Conservation (phyloP, 805 yeast genomes). For the Cyberlindnera veronae region DNA sequence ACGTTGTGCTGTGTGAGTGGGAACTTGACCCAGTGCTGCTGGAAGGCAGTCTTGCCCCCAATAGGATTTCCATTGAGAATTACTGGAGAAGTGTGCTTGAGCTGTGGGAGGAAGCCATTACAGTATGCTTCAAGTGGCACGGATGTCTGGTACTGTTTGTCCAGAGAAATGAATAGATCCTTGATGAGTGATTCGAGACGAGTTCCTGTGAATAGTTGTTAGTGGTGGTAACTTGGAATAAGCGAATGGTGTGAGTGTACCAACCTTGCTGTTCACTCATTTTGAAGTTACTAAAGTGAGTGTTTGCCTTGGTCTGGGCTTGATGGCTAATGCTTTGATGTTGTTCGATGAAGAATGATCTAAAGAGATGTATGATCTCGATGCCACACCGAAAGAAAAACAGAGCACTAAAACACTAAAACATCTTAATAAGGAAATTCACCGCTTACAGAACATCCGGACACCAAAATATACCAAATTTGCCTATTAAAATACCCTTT, state of each 20-base stretch:
- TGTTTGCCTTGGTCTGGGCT: slow-evolving; percentile 16
- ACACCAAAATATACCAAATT: slow-evolving; percentile 2
- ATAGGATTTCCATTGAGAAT: slow-evolving; percentile 59
- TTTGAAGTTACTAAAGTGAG: neutral
- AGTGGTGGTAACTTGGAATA: too few species aligned
- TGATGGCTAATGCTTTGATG: too few species aligned
- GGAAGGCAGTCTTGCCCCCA: slow-evolving; percentile 48
- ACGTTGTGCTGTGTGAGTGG: slow-evolving; percentile 61
- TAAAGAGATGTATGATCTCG: neutral
- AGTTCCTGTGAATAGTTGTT: slow-evolving; percentile 7
- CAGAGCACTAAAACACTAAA: neutral
- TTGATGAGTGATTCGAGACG: slow-evolving; percentile 23
- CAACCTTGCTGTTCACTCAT: too few species aligned
- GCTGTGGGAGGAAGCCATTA: slow-evolving; percentile 37
- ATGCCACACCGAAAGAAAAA: neutral
- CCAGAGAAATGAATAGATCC: slow-evolving; percentile 25
- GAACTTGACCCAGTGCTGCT: slow-evolving; percentile 52
- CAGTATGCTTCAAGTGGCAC: slow-evolving; percentile 21
- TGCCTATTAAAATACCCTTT: too few species aligned
- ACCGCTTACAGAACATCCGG: neutral
- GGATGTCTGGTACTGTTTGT: slow-evolving; percentile 18
- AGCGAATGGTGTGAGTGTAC: too few species aligned
- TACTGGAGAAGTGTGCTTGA: slow-evolving; percentile 49
- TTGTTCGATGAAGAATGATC: too few species aligned
- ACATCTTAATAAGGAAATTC: neutral